These are phyloP conservation scores for Sporothrix protearum DNA, from an alignment of 2,329 filamentous ascomycete species.

Conservation along the genomic window DNA sequence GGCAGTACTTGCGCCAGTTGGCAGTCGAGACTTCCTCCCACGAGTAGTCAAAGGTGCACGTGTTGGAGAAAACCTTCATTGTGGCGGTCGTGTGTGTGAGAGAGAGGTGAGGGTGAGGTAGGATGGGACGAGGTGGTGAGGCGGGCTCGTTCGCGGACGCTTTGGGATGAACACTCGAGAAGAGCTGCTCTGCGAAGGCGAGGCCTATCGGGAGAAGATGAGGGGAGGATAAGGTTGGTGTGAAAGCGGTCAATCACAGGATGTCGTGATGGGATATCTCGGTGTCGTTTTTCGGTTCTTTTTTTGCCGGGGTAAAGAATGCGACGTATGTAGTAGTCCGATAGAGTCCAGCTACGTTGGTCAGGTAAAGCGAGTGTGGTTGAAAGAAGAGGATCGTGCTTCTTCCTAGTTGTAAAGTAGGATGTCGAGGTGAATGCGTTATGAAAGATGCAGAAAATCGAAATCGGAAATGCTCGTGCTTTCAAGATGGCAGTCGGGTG, in stretches of 20 bases:
- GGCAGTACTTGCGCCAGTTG: conserved; percentile 98
- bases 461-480: neutral
- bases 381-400: neutral
- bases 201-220: neutral
- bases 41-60: conserved; percentile 90
- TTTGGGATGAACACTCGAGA: neutral
- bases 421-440: neutral
- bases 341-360: neutral
- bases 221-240: neutral
- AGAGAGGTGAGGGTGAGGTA: neutral
- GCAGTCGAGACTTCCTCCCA: conserved; percentile 97
- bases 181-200: neutral
- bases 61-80: conserved; percentile 96
- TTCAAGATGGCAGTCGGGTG: neutral
- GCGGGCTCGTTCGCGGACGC: neutral
- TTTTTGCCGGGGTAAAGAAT: neutral
- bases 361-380: neutral
- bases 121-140: neutral
- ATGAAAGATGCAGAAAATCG: neutral
- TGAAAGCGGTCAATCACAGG: neutral
- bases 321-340: neutral
- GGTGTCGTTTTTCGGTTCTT: neutral
- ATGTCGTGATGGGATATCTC: neutral
- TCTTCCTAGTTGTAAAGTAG: neutral
- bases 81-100: conserved; percentile 24